Percentiles rank a stretch among this genome's conserved stretches.
These are phyloP conservation scores for Scedosporium aurantiacum DNA, from an alignment of 2,329 filamentous ascomycete genomes.

Conservation along the genomic window DNA sequence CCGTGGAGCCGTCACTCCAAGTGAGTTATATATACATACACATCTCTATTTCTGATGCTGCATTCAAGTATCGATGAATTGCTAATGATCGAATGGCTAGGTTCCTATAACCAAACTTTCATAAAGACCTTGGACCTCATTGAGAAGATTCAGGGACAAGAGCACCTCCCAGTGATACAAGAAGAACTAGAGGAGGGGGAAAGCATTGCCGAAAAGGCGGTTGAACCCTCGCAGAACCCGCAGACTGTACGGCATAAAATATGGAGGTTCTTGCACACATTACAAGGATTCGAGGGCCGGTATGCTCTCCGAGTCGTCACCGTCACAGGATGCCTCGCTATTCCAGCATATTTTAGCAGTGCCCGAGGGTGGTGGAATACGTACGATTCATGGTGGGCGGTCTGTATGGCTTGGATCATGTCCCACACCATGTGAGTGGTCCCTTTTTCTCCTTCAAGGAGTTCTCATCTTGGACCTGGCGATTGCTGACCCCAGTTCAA, in stretches of 20 bases:
- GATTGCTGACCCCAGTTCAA: not conserved
- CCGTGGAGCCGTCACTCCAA: conserved; percentile 44
- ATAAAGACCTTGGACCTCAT: conserved; percentile 31
- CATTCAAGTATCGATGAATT: not conserved
- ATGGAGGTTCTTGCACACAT: conserved; percentile 37
- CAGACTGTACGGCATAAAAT: conserved; percentile 25
- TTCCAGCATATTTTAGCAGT: conserved; percentile 39
- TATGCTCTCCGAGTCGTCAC: conserved; percentile 47
- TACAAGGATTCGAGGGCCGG: conserved; percentile 46
- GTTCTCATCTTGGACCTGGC: not conserved
- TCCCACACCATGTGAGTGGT: conserved; percentile 34
- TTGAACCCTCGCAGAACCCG: not conserved
- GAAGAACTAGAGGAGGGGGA: conserved; percentile 12
- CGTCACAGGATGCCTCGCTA: conserved; percentile 37
- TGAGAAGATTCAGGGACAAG: conserved; percentile 27
- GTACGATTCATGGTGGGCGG: conserved; percentile 47
- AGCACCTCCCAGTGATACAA: conserved; percentile 21
- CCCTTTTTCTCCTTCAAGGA: not conserved
- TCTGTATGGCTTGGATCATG: conserved; percentile 45
- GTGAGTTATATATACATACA: conserved; percentile 12
- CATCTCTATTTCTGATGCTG: not conserved
- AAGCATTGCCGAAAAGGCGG: not conserved
- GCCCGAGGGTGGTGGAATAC: conserved; percentile 41
- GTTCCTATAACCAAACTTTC: conserved; percentile 33
- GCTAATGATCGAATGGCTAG: not conserved